Base-by-base conservation (phyloP, 2,329 filamentous ascomycete species). In the Beauveria australis region DNA sequence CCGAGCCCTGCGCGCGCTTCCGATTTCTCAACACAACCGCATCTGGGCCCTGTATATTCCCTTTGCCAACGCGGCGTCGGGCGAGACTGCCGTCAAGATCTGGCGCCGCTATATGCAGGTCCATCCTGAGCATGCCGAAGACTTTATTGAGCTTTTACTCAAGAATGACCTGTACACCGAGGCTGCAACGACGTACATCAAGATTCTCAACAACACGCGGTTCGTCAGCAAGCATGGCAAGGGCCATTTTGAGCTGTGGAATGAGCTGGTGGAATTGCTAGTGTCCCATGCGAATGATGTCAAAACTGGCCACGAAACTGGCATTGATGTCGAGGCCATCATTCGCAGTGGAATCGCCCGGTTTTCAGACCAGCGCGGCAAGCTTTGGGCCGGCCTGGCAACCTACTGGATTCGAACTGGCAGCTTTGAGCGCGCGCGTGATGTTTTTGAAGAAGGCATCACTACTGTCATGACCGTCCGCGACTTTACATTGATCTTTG, bases 391-490 rank as follows among this genome's bases (percentile, higher is more conserved):
- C 54, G 93, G 93, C 10, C 77, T 99, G 56, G 94, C 94, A 48
- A 94, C 93, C 3, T 99, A 97, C 75, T 97, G 93, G 91, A 96
- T 95, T 71, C 91, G 91, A 62, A 87, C 87, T 71, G 92, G 92
- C 49, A 92, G 89, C 70, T 97, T 97, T 70, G 95, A 97, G 75
- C 88, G 88, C 63, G 92, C 94, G 16, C 82, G 95, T 65, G 94
- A 99, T 72, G 82, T 95, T 3, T 97, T 96, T 66, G 94, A 99
- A 74, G 92, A 97, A 74, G 95, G 91, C 49, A 91, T 97, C 66
- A 96, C 91, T 12, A 97, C 93, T 1, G 95, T 97, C 64, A 97
- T 97, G 93, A 99, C 94, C 2, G 92, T 99, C 49, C 88, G 94
- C 60, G 94, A 99, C 75, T 99, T 99, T 70, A 95, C 92, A 1